Percentiles rank a stretch among this genome's conserved stretches.
Conservation (phyloP, 257 asterid genomes). For the Coffea canephora region DNA sequence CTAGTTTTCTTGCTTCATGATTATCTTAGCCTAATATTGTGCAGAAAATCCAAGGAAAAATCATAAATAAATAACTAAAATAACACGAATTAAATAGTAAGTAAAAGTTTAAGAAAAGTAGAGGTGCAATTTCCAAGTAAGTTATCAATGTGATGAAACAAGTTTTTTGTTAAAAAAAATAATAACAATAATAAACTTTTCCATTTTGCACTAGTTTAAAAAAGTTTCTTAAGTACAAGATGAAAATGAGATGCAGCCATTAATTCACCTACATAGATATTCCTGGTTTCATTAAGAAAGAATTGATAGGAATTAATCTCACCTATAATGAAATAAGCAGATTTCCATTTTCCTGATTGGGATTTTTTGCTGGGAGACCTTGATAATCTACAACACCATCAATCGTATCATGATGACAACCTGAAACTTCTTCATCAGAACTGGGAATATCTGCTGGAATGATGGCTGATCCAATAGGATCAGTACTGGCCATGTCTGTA, state of each 20-base stretch:
- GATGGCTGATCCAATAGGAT: neutral
- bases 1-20: no score
- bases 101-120: neutral
- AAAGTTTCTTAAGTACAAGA: neutral
- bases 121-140: neutral
- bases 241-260: neutral
- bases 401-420: neutral
- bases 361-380: slow-evolving; percentile 8
- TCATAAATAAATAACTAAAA: no score
- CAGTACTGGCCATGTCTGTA: neutral
- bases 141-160: neutral
- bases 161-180: no score
- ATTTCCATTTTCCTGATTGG: slow-evolving; percentile 11
- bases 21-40: no score
- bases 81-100: no score
- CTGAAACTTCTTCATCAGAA: neutral
- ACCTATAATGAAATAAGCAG: slow-evolving; percentile 15
- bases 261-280: neutral
- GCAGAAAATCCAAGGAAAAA: no score
- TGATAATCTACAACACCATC: slow-evolving; percentile 1
- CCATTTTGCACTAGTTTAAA: neutral
- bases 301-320: neutral
- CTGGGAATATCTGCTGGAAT: neutral
- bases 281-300: neutral
- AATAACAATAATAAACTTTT: no score